Conservation (phyloP, 331 rosid species). For the Pyrus hybrid region DNA sequence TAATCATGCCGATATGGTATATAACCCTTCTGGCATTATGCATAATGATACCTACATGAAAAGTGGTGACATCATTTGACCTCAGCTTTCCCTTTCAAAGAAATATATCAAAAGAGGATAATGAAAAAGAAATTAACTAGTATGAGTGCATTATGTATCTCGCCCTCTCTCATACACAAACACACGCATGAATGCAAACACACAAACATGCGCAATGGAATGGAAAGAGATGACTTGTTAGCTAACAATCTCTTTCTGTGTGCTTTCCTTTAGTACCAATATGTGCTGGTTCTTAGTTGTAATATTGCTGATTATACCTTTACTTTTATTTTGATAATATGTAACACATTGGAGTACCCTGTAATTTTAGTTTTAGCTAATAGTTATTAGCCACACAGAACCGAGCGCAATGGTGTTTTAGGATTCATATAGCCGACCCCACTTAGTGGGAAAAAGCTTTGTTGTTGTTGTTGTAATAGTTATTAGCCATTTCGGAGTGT, state of each 20-base stretch:
- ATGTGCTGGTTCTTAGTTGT: not conserved
- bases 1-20: not conserved
- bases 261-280: not conserved
- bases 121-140: not conserved
- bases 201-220: not conserved
- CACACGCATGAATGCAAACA: not conserved
- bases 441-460: no score
- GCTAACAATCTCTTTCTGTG: not conserved
- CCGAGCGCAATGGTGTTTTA: no score
- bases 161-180: not conserved
- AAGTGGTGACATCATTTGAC: conserved; percentile 11
- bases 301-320: not conserved
- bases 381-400: no score
- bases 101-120: not conserved
- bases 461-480: no score
- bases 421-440: no score
- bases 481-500: not conserved
- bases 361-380: no score
- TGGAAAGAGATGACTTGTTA: not conserved
- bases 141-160: not conserved
- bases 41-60: not conserved
- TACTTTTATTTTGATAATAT: not conserved
- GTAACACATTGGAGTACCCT: not conserved
- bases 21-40: not conserved
- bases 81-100: conserved; percentile 5